Conservation (phyloP, 768 basidiomycete species). For the Podaxis sp. region DNA sequence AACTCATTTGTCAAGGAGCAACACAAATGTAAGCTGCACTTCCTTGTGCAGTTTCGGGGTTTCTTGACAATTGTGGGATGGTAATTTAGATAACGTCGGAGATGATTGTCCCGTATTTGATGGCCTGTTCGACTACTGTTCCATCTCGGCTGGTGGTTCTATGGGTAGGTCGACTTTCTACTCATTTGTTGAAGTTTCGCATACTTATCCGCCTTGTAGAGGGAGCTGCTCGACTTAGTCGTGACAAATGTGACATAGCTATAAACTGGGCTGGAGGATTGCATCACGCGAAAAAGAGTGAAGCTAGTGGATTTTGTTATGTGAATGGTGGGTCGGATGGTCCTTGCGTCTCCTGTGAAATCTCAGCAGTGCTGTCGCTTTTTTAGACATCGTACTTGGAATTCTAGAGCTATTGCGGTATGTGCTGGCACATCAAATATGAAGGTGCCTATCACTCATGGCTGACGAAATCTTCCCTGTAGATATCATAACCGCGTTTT, state of each 20-base stretch:
- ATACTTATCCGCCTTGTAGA: conserved; percentile 42
- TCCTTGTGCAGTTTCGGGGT: not conserved
- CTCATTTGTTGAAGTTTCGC: not conserved
- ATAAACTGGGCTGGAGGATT: conserved; percentile 99
- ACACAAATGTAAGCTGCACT: conserved; percentile 71
- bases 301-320: conserved; percentile 98
- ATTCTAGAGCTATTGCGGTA: conserved; percentile 90
- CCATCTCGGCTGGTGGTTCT: conserved; percentile 98
- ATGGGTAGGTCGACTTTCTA: conserved; percentile 69
- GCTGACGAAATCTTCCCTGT: not conserved
- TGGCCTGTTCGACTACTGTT: conserved; percentile 97
- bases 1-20: conserved; percentile 91
- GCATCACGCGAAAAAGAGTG: conserved; percentile 98
- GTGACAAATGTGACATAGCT: conserved; percentile 98
- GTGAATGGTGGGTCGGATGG: conserved; percentile 72
- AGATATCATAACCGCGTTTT: conserved; percentile 93
- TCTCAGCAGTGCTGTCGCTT: not conserved
- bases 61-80: not conserved
- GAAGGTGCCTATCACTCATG: not conserved
- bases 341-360: not conserved
- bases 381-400: conserved; percentile 92
- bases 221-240: conserved; percentile 92
- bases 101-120: conserved; percentile 99
- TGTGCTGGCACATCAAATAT: conserved; percentile 1
- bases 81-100: conserved; percentile 81